phyloP scores from a whole-genome alignment of 1,139 yeast species.

The Zygoascus hellenicus region DNA sequence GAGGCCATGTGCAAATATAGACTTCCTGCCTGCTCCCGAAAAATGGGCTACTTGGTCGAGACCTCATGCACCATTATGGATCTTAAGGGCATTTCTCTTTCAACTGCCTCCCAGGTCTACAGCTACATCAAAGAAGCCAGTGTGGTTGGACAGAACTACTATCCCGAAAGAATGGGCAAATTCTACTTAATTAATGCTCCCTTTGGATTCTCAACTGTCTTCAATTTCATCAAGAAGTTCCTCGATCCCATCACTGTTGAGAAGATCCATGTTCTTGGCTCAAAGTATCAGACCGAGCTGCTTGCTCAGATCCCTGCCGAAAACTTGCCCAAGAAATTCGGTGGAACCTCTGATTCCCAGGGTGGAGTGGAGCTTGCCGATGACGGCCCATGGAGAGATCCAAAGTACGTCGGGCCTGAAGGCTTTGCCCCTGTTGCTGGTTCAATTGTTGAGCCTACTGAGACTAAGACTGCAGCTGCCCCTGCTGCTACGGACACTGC shows the following conservation, averaged over 20 bases:
- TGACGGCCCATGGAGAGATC: conserved; percentile 96
- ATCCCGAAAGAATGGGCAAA: conserved; percentile 99
- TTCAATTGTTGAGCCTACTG: not conserved
- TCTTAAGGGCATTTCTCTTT: conserved; percentile 84
- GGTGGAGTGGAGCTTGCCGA: conserved; percentile 84
- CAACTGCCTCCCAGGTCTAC: conserved; percentile 78
- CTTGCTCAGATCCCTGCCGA: conserved; percentile 89
- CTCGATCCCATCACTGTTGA: conserved; percentile 98
- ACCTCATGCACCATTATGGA: conserved; percentile 96
- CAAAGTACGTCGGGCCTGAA: conserved; percentile 52
- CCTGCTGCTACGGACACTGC: conserved; percentile 10
- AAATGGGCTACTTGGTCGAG: conserved; percentile 71
- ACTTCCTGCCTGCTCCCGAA: conserved; percentile 91
- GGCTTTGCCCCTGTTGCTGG: conserved; percentile 30
- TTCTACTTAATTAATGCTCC: conserved; percentile 95
- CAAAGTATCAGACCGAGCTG: conserved; percentile 71
- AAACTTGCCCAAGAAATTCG: conserved; percentile 85
- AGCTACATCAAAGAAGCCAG: conserved; percentile 91
- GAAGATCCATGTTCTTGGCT: conserved; percentile 83
- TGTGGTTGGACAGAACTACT: conserved; percentile 89
- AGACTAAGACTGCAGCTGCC: conserved; percentile 1
- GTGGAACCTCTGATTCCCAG: conserved; percentile 70
- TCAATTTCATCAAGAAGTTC: conserved; percentile 84
- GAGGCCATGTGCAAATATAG: conserved; percentile 81
- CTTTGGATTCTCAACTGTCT: conserved; percentile 93